Evolutionary conservation across 495 filamentous ascomycete species (phyloP).

Genomic region (Lasiosphaeria hispida): DNA sequence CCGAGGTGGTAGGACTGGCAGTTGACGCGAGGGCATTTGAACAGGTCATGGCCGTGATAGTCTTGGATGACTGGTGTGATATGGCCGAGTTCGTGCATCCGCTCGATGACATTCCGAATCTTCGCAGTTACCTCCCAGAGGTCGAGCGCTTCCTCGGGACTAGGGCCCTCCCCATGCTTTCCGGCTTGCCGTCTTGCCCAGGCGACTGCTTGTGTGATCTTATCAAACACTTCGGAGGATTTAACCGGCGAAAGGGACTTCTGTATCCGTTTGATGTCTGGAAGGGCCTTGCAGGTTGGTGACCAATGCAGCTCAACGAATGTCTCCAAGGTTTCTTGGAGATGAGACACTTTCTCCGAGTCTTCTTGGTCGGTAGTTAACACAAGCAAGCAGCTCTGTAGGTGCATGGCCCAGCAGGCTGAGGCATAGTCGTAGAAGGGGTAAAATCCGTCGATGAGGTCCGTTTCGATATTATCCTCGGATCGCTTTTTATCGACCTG

Average conservation of each 20-base stretch:
- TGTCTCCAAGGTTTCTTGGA: conserved; percentile 21
- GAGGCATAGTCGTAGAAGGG: conserved; percentile 41
- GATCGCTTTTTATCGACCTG: conserved; percentile 4
- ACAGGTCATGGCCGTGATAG: conserved; percentile 37
- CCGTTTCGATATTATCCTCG: conserved; percentile 1
- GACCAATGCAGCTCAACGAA: conserved; percentile 26
- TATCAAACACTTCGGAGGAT: not conserved
- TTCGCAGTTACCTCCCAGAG: not conserved
- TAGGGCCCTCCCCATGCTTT: no score
- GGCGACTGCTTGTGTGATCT: conserved; percentile 2
- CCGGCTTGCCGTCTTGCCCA: not conserved
- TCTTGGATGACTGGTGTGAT: conserved; percentile 13
- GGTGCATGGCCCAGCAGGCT: conserved; percentile 40
- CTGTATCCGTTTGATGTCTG: not conserved
- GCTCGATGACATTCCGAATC: not conserved
- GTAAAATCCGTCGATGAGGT: conserved; percentile 25
- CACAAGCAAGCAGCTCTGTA: conserved; percentile 15
- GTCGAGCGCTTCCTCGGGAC: conserved; percentile 4
- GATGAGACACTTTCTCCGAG: not conserved
- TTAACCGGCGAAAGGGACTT: not conserved
- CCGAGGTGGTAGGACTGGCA: conserved; percentile 44
- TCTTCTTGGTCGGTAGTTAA: not conserved
- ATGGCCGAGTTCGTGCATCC: not conserved
- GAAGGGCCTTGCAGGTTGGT: conserved; percentile 1
- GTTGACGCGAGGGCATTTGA: conserved; percentile 41